Evolutionary conservation across 257 asterid genomes (phyloP), one percentile per base, ranked within the genome.

Genomic region (Primulina eburnea): DNA sequence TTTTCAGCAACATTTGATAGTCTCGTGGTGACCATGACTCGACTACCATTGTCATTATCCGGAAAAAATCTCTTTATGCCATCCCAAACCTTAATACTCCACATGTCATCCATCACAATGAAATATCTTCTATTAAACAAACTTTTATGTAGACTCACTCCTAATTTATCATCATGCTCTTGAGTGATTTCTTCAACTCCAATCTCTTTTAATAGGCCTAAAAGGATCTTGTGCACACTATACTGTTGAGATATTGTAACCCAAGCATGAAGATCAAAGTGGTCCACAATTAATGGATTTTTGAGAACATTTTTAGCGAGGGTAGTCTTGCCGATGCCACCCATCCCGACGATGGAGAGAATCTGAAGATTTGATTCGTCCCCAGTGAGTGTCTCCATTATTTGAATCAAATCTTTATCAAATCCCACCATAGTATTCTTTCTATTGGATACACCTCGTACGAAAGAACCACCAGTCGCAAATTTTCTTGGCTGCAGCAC

Each of bases 21-120:
- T 37, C 79, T 75, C 10, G 79, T 69, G 50, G 71, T 75, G 21
- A 75, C 0, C 6, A 76, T 14, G 33, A 76, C 55, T 17, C 76
- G 73, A 61, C 80, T 70, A 33, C 76, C 43, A 47, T 64, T 66
- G 10, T 30, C 29, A 20, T 65, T n/a, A n/a, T 58, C 24, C 5
- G 71, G 77, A 32, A 73, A 65, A 24, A 55, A 65, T 28, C 18
- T 57, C 6, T 18, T 50, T 65, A 57, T 24, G 10, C 38, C 71
- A 64, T 58, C 29, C 71, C 77, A 73, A 12, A 21, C 37, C 26
- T 17, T 8, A 4, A 21, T 38, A 17, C 24, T 65, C 71, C 77
- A 65, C 2, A 65, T 24, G 21, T 73, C 77, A 58, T 73, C 77
- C n/a, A 71, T 11, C 0, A 71, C 69, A 52, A 71, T 47, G 1